Conservation (phyloP, 495 filamentous ascomycete genomes). For the Penicillium cosmopolitanum region DNA sequence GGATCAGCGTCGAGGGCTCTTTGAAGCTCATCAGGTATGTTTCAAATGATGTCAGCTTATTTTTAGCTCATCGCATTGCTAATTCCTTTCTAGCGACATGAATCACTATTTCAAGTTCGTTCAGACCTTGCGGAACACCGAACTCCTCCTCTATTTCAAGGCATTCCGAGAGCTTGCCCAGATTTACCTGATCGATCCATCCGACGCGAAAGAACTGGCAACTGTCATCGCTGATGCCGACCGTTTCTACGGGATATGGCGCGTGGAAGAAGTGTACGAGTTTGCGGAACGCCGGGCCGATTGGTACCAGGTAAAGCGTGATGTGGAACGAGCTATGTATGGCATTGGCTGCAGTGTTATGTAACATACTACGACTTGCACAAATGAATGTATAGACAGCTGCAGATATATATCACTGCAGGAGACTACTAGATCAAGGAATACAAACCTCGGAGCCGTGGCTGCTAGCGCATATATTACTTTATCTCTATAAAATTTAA, state of each 20-base stretch:
- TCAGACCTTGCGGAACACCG: slow-evolving; percentile 74
- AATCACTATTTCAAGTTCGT: slow-evolving; percentile 90
- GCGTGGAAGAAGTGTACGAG: slow-evolving; percentile 96
- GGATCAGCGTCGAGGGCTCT: slow-evolving; percentile 86
- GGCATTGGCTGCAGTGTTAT: slow-evolving; percentile 88
- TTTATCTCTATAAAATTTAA: no score
- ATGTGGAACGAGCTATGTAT: slow-evolving; percentile 97
- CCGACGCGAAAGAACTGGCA: slow-evolving; percentile 92
- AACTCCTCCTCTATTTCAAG: slow-evolving; percentile 85
- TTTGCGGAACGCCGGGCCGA: slow-evolving; percentile 93
- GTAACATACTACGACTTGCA: slow-evolving; percentile 52
- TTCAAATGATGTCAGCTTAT: neutral
- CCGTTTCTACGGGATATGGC: slow-evolving; percentile 87
- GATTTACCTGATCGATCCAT: slow-evolving; percentile 89
- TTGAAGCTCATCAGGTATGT: slow-evolving; percentile 82
- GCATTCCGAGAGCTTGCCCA: slow-evolving; percentile 91
- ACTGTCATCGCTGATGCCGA: slow-evolving; percentile 90
- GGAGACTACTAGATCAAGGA: no score
- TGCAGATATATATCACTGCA: neutral
- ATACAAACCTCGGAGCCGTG: no score
- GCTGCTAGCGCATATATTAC: no score
- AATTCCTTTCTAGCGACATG: slow-evolving; percentile 70
- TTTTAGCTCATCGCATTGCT: neutral
- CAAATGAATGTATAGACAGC: slow-evolving; percentile 14
- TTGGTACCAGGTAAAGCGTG: slow-evolving; percentile 84